These are phyloP conservation scores for Penicillium angulare DNA, from an alignment of 495 filamentous ascomycete species.

Conservation along the genomic window DNA sequence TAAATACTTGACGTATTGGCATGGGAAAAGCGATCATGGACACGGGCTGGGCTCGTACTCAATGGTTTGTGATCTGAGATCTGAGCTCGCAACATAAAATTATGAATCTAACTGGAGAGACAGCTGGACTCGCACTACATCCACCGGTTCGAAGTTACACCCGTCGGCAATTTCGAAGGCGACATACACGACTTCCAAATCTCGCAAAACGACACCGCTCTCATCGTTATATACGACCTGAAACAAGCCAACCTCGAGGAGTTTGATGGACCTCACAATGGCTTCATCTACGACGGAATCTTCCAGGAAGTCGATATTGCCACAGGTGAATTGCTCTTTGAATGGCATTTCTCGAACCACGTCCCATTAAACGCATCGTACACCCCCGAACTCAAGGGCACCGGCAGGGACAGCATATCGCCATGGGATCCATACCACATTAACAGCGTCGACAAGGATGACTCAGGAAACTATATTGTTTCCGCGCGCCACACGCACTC, in stretches of 20 bases:
- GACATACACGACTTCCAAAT: neutral
- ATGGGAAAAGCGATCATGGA: neutral
- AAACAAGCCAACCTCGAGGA: neutral
- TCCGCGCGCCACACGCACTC: constrained; percentile 53
- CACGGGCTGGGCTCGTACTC: neutral
- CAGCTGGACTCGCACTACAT: neutral
- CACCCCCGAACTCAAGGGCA: constrained; percentile 13
- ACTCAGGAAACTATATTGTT: constrained; percentile 51
- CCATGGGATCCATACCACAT: constrained; percentile 55
- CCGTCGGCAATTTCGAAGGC: neutral
- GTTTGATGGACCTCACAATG: constrained; percentile 21
- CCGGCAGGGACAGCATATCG: constrained; percentile 8
- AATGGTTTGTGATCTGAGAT: neutral
- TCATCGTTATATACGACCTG: neutral
- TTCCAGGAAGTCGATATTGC: constrained; percentile 43
- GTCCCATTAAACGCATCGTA: constrained; percentile 22
- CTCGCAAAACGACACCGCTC: neutral
- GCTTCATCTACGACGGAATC: constrained; percentile 39
- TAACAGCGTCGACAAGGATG: constrained; percentile 56
- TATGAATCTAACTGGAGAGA: neutral
- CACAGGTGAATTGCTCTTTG: constrained; percentile 39
- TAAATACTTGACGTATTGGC: neutral
- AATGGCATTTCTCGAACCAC: constrained; percentile 38
- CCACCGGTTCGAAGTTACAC: neutral
- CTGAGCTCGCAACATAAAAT: neutral